Conservation (phyloP, 2,329 filamentous ascomycete genomes). For the Incumbomyces delicatus region DNA sequence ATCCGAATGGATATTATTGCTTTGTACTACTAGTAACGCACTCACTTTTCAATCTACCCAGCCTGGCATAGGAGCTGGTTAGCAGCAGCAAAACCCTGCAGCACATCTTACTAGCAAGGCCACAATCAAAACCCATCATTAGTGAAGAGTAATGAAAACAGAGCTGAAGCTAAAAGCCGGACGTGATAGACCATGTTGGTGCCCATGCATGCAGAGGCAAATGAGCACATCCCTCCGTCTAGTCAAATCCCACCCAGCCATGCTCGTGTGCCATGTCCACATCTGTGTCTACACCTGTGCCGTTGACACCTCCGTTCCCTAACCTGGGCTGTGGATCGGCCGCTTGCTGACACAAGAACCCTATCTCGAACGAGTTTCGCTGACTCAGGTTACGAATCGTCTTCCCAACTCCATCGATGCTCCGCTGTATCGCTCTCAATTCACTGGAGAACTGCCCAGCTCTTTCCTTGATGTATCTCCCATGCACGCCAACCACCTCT, state of each 20-base stretch:
- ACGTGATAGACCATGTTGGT: neutral
- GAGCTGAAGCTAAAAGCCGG: neutral
- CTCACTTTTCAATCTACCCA: too few relatives aligned
- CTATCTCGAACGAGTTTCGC: conserved; percentile 24
- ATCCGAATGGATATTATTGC: too few relatives aligned
- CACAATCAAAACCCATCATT: too few relatives aligned
- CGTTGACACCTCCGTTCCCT: neutral
- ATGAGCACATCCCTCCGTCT: neutral
- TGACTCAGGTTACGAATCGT: conserved; percentile 24
- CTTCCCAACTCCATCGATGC: conserved; percentile 56
- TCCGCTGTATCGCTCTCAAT: conserved; percentile 70
- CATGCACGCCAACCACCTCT: conserved; percentile 68
- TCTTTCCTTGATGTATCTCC: conserved; percentile 73
- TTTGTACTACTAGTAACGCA: too few relatives aligned
- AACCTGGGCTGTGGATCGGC: neutral
- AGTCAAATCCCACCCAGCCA: conserved; percentile 19
- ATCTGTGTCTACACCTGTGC: conserved; percentile 5
- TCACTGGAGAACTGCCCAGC: conserved; percentile 72
- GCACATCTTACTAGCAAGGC: too few relatives aligned
- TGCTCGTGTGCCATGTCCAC: conserved; percentile 9
- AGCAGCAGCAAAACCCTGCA: neutral
- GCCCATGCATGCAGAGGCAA: too few relatives aligned
- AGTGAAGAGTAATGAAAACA: too few relatives aligned
- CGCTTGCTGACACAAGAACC: conserved; percentile 17
- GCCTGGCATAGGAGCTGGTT: neutral